Base-by-base conservation (phyloP, 140 eudicot species). In the Cichorium intybus region DNA sequence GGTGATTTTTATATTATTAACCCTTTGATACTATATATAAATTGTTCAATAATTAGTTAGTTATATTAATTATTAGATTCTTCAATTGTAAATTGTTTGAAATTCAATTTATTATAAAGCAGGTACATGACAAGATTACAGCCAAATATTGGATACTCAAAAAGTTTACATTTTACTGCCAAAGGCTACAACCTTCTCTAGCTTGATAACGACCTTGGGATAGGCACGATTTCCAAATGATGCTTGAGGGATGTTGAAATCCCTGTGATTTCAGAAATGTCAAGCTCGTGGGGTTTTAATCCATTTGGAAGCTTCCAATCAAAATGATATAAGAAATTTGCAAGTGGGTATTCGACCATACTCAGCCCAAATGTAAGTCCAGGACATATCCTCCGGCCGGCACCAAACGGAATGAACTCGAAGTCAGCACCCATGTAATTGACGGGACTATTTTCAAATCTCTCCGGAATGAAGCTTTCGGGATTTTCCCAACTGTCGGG, bases 251-350 rank as follows among this genome's bases (percentile, higher is more conserved):
- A 24, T 2, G 50, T 68, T 4, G 46, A 54, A 68, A 37, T 54
- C 39, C 47, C 74, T 0, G 16, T 15, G 4, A 17, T 22, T 55
- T 74, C 79, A 0, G 67, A 57, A 69, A 74, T 58, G 33, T 74
- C 79, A 51, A 74, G 15, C 7, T 64, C 61, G 12, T 57, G 18
- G 0, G 56, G 74, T 17, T 59, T 66, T 11, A 74, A 10, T 7
- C 69, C 79, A 50, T 33, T 11, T 10, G 69, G 41, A 34, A 66
- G 74, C 57, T 66, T 53, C 74, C 73, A 74, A 15, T 74, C 45
- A n/a, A 65, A 73, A 26, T 64, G 66, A 64, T 64, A 49, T 11
- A 64, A 31, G 5, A 64, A 24, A 31, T 53, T 20, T 3, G 70
- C 28, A 15, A 64, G 47, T 6, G 18, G 17, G 9, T 14, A 49